These are phyloP conservation scores for Echria macrotheca DNA, from an alignment of 495 filamentous ascomycete species.

Conservation along the genomic window DNA sequence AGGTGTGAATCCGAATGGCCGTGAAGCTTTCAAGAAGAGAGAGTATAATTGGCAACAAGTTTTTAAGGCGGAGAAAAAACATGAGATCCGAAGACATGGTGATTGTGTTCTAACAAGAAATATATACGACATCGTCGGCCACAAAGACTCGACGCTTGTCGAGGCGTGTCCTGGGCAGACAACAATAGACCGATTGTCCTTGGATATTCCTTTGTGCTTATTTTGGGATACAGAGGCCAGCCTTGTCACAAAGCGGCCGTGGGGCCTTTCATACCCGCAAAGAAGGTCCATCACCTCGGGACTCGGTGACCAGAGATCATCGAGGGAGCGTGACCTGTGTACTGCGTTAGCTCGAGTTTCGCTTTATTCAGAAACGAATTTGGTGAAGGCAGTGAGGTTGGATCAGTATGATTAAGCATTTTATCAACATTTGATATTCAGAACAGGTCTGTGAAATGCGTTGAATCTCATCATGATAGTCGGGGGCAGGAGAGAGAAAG, in stretches of 20 bases:
- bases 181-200: background rate
- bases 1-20: too few relatives aligned
- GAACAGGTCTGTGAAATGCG: conserved; percentile 13
- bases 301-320: background rate
- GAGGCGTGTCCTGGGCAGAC: background rate
- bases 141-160: background rate
- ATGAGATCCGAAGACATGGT: too few relatives aligned
- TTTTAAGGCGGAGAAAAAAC: too few relatives aligned
- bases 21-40: too few relatives aligned
- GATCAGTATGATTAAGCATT: conserved; percentile 2
- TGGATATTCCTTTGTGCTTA: too few relatives aligned
- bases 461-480: conserved; percentile 5
- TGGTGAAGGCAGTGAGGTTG: background rate
- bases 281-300: background rate
- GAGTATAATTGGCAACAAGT: too few relatives aligned
- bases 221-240: too few relatives aligned
- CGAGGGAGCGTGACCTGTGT: background rate
- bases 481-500: too few relatives aligned
- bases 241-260: too few relatives aligned
- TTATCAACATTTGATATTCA: conserved; percentile 7
- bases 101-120: too few relatives aligned
- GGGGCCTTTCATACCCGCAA: background rate
- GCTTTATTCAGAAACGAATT: background rate
- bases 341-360: too few relatives aligned
- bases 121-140: background rate